Evolutionary conservation across 331 rosid species (phyloP), one percentile per base, ranked within the genome.

Genomic region (Arachis monticola): DNA sequence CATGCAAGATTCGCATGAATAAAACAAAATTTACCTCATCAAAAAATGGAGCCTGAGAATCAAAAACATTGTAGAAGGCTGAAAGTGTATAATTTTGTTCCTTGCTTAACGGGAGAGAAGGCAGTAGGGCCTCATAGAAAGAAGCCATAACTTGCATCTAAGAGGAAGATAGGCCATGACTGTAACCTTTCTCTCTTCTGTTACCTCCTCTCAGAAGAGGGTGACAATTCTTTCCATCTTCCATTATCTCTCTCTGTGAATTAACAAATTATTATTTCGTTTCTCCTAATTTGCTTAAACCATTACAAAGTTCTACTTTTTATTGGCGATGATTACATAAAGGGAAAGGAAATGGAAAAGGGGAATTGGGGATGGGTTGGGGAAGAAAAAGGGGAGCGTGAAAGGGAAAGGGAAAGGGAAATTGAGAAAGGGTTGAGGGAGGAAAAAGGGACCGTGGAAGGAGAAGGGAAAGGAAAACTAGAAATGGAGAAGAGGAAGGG

Each of bases 51-150:
- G 64, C 1, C 5, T 83, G 86, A 70, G 93, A 87, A 53, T 82
- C 93, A 71, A 91, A 91, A 67, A 87, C 50, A 46, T 3, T n/a
- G 81, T 75, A 85, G 79, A 84, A 91, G 38, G 80, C 22, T 5
- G 22, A 82, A 53, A 83, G 87, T 41, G 85, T 2, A 32, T 70
- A 81, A 73, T 8, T 60, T 31, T 17, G 22, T 17, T 79, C 66
- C 2, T 71, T 52, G 65, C 56, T 61, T 4, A 56, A 48, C 40
- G 84, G 76, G 12, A 90, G 27, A 0, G 98, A 77, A 80, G 99
- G 99, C 5, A 90, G 72, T 1, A 92, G 85, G 51, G 97, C 78
- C 64, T 88, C 97, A 77, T 92, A 90, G 3, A 94, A 66, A 22
- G 99, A 63, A 17, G 96, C 76, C 75, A 94, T 61, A 1, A 74